Conservation (phyloP, 2,329 filamentous ascomycete species). For the Uncinocarpus reesii region DNA sequence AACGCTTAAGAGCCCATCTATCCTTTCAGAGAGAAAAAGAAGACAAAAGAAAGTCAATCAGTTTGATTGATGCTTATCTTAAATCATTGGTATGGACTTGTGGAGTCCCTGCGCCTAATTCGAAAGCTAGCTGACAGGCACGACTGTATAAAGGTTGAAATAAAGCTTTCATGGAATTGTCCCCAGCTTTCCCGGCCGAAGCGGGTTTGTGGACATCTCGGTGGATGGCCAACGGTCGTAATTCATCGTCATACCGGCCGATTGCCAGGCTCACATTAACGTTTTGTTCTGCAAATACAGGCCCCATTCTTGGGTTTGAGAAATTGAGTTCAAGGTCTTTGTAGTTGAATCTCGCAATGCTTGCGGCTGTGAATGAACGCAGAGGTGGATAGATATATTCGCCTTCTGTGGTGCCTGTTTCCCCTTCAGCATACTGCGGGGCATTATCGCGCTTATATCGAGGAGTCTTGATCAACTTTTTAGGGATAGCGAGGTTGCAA, state of each 20-base stretch:
- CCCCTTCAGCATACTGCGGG: not conserved
- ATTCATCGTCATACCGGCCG: slow-evolving; percentile 14
- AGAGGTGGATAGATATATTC: slow-evolving; percentile 31
- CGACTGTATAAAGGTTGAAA: slow-evolving; percentile 31
- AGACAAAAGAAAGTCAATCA: too few species aligned
- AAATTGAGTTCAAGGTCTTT: slow-evolving; percentile 26
- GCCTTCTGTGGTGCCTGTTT: slow-evolving; percentile 17
- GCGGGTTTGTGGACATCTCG: not conserved
- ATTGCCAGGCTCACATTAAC: slow-evolving; percentile 28
- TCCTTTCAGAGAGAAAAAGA: too few species aligned
- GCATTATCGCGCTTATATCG: too few species aligned
- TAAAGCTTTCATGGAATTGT: slow-evolving; percentile 1
- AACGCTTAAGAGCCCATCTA: too few species aligned
- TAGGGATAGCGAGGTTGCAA: slow-evolving; percentile 25
- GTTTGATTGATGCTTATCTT: too few species aligned
- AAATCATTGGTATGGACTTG: too few species aligned
- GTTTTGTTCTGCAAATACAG: slow-evolving; percentile 23
- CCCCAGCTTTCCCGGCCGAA: not conserved
- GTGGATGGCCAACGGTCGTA: not conserved
- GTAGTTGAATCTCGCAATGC: slow-evolving; percentile 27
- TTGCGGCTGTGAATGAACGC: slow-evolving; percentile 23
- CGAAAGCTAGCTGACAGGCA: slow-evolving; percentile 32
- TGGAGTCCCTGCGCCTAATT: slow-evolving; percentile 25
- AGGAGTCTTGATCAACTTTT: too few species aligned
- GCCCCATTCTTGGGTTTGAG: slow-evolving; percentile 26